phyloP scores from a whole-genome alignment of 1,139 yeast species.

The Candida glucosophila region DNA sequence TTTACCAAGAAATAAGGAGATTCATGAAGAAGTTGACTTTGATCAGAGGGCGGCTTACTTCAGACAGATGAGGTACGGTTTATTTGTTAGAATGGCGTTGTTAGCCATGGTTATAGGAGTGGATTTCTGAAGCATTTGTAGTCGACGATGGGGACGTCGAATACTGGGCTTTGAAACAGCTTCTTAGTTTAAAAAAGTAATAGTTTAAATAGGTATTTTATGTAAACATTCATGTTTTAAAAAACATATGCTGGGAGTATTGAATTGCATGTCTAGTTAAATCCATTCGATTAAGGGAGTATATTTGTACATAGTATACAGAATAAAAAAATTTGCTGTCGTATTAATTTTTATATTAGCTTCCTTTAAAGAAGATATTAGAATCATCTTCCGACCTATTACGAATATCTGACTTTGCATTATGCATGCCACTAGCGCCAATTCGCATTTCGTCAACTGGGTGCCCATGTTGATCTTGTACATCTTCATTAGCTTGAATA shows the following conservation, averaged over 20 bases:
- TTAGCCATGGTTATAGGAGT: constrained; percentile 96
- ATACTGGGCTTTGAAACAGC: constrained; percentile 1
- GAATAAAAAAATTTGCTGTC: constrained; percentile 3
- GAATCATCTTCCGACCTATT: constrained; percentile 13
- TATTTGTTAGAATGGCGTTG: constrained; percentile 97
- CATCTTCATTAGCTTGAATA: constrained; percentile 49
- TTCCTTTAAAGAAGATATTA: constrained; percentile 22
- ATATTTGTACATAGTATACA: constrained; percentile 3
- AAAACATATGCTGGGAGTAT: not conserved
- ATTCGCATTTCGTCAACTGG: constrained; percentile 1
- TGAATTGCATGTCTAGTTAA: too few relatives aligned
- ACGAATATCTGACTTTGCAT: constrained; percentile 3
- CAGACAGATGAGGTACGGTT: constrained; percentile 98
- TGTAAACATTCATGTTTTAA: not conserved
- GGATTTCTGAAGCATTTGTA: constrained; percentile 30
- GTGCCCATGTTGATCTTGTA: constrained; percentile 8
- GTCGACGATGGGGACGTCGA: constrained; percentile 8
- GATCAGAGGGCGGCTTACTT: constrained; percentile 99
- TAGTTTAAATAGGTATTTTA: constrained; percentile 1
- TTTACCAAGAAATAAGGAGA: constrained; percentile 93
- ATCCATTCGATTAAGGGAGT: too few relatives aligned
- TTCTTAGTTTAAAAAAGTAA: constrained; percentile 3
- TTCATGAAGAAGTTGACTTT: constrained; percentile 95
- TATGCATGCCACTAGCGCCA: constrained; percentile 1
- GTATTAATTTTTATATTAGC: too few relatives aligned